phyloP scores from a whole-genome alignment of 2,329 filamentous ascomycete genomes.

The Rachicladosporium sp. region DNA sequence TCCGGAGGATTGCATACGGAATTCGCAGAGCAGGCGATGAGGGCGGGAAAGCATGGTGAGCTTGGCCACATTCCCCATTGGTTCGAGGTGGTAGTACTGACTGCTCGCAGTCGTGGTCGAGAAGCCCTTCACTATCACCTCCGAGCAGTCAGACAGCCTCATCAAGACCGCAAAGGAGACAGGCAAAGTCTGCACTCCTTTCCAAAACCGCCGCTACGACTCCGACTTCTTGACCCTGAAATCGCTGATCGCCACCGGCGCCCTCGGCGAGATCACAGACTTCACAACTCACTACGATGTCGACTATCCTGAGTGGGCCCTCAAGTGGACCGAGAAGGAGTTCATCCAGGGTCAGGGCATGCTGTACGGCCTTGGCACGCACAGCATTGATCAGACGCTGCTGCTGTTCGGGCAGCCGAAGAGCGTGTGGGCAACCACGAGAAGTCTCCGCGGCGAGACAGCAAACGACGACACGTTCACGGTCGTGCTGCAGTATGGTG shows the following conservation, averaged over 20 bases:
- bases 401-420: constrained; percentile 25
- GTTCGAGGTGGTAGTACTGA: not conserved
- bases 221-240: constrained; percentile 27
- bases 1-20: constrained; percentile 21
- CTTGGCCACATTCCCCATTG: too few species aligned
- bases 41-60: constrained; percentile 27
- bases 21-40: constrained; percentile 23
- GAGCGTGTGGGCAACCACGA: constrained; percentile 21
- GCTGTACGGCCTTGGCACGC: constrained; percentile 31
- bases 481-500: constrained; percentile 25
- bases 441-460: constrained; percentile 18
- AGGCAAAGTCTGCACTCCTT: constrained; percentile 24
- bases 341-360: constrained; percentile 30
- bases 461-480: constrained; percentile 26
- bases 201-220: constrained; percentile 28
- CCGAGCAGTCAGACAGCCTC: constrained; percentile 22
- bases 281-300: constrained; percentile 28
- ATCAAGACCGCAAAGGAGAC: constrained; percentile 21
- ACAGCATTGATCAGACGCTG: constrained; percentile 28
- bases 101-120: constrained; percentile 22
- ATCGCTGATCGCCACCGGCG: constrained; percentile 11
- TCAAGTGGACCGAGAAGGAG: constrained; percentile 20
- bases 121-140: constrained; percentile 26
- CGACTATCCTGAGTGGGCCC: constrained; percentile 30
- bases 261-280: constrained; percentile 20